These are phyloP conservation scores for Verticillium dahliae DNA, from an alignment of 2,329 filamentous ascomycete genomes.

Conservation along the genomic window DNA sequence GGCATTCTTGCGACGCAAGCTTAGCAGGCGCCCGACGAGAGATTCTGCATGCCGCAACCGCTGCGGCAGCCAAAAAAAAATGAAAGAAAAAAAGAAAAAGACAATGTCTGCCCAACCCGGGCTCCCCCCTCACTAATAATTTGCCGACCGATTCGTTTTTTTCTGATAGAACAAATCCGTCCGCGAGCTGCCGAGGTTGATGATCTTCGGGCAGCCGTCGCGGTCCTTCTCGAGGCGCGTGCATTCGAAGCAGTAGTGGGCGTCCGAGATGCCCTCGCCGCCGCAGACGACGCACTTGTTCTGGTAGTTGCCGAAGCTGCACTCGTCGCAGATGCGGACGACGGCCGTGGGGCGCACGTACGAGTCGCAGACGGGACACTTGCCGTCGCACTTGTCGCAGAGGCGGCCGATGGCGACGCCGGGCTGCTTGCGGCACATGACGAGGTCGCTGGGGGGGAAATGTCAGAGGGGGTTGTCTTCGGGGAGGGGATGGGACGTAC, in stretches of 20 bases:
- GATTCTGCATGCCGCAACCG: not conserved
- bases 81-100: not conserved
- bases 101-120: constrained; percentile 35
- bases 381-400: constrained; percentile 99
- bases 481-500: constrained; percentile 41
- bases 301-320: constrained; percentile 98
- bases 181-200: constrained; percentile 90
- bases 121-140: constrained; percentile 44
- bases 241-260: constrained; percentile 99
- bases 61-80: not conserved
- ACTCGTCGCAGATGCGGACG: constrained; percentile 98
- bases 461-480: constrained; percentile 16
- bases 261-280: constrained; percentile 95
- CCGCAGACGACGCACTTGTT: constrained; percentile 99
- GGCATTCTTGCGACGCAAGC: not conserved
- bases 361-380: constrained; percentile 97
- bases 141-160: constrained; percentile 54
- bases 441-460: constrained; percentile 63
- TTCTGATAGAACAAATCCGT: constrained; percentile 76
- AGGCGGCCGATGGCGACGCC: constrained; percentile 97
- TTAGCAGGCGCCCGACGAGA: not conserved
- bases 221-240: constrained; percentile 94
- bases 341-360: constrained; percentile 97
- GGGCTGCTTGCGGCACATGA: constrained; percentile 98
- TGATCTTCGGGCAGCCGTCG: constrained; percentile 98